Conservation (phyloP, 2,329 filamentous ascomycete genomes). For the Diaporthe batatas region DNA sequence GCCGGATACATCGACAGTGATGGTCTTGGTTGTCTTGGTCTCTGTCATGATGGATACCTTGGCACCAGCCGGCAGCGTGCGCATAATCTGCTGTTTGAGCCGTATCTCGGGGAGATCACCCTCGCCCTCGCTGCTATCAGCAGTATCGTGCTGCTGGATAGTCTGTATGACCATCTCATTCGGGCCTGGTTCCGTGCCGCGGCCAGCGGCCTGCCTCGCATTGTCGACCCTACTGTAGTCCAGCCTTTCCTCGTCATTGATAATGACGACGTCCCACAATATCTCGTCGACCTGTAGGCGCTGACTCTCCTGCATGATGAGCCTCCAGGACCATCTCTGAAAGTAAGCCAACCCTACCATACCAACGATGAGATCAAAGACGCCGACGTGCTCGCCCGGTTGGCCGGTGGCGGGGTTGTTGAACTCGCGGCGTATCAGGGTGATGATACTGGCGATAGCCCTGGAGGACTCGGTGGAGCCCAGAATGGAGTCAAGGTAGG, state of each 20-base stretch:
- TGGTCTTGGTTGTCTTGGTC: slow-evolving; percentile 71
- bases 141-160: slow-evolving; percentile 52
- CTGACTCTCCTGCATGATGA: slow-evolving; percentile 63
- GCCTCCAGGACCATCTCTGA: slow-evolving; percentile 67
- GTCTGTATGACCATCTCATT: slow-evolving; percentile 51
- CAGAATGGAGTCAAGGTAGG: slow-evolving; percentile 73
- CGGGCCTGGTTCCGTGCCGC: slow-evolving; percentile 45
- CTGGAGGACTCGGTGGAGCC: slow-evolving; percentile 78
- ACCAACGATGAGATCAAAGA: slow-evolving; percentile 72
- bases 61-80: slow-evolving; percentile 67
- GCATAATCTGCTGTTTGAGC: slow-evolving; percentile 67
- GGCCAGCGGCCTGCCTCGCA: slow-evolving; percentile 43
- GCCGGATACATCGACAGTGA: slow-evolving; percentile 73
- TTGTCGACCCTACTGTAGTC: slow-evolving; percentile 56
- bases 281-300: slow-evolving; percentile 66
- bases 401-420: slow-evolving; percentile 72
- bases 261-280: slow-evolving; percentile 76
- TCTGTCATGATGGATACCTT: slow-evolving; percentile 72
- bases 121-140: slow-evolving; percentile 51
- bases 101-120: slow-evolving; percentile 61
- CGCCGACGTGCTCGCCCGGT: slow-evolving; percentile 70
- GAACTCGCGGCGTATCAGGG: slow-evolving; percentile 74
- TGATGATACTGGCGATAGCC: slow-evolving; percentile 76
- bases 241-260: slow-evolving; percentile 69
- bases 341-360: slow-evolving; percentile 73